Evolutionary conservation across 2,329 filamentous ascomycete species (phyloP).

Genomic region (Metarhizium album): DNA sequence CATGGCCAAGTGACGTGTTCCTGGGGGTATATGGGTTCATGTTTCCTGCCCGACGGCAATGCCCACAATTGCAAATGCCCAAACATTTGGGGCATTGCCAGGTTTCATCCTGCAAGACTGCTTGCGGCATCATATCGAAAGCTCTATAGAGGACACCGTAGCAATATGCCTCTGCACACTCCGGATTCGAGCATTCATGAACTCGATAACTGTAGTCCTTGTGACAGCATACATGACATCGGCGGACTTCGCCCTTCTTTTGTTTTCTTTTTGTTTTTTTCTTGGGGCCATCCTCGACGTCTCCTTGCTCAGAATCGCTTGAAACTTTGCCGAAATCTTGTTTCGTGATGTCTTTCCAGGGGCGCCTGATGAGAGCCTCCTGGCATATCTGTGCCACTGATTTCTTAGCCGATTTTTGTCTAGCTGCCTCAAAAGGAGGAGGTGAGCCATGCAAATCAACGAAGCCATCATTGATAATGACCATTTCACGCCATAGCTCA

Average conservation of each 20-base stretch:
- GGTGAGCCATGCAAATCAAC: conserved; percentile 57
- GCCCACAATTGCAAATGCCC: conserved; percentile 76
- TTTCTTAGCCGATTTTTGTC: conserved; percentile 58
- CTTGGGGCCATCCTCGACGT: conserved; percentile 49
- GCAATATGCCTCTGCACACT: conserved; percentile 71
- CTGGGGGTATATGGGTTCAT: conserved; percentile 76
- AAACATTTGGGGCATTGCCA: conserved; percentile 88
- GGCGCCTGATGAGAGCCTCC: conserved; percentile 67
- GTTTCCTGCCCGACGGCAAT: conserved; percentile 56
- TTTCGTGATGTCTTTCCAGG: conserved; percentile 73
- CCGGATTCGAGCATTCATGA: conserved; percentile 59
- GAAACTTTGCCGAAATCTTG: conserved; percentile 37
- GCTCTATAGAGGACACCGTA: conserved; percentile 88
- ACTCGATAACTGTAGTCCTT: conserved; percentile 77
- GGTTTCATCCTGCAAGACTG: conserved; percentile 65
- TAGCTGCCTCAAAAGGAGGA: conserved; percentile 58
- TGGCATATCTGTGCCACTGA: conserved; percentile 90
- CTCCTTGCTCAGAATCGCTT: conserved; percentile 43
- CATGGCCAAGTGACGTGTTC: conserved; percentile 78
- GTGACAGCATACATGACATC: conserved; percentile 76
- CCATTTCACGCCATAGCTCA: conserved; percentile 69
- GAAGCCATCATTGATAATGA: conserved; percentile 62
- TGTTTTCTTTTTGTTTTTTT: conserved; percentile 45
- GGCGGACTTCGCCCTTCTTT: conserved; percentile 43
- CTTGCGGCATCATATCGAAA: conserved; percentile 80